These are phyloP conservation scores for Aureobasidium sp. DNA, from an alignment of 2,329 filamentous ascomycete species.

Conservation along the genomic window DNA sequence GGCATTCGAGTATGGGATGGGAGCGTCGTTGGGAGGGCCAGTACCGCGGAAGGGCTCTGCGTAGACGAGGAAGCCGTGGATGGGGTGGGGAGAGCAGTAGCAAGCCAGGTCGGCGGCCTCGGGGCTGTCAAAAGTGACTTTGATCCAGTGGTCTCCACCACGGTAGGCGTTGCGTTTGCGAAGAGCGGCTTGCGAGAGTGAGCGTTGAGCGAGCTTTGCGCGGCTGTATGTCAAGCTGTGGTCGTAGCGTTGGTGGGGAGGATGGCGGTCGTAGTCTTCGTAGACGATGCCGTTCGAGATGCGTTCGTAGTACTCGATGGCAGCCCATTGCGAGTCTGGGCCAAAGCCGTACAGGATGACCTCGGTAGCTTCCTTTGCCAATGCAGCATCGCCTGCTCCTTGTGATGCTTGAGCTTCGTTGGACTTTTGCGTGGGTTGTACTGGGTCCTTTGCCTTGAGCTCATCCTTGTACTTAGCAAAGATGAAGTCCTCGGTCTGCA, in stretches of 20 bases:
- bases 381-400: conserved; percentile 25
- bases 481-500: conserved; percentile 39
- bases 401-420: conserved; percentile 20
- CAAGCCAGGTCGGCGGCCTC: conserved; percentile 42
- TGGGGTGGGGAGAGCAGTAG: conserved; percentile 38
- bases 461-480: conserved; percentile 29
- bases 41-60: conserved; percentile 40
- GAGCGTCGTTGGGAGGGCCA: conserved; percentile 35
- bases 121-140: conserved; percentile 44
- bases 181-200: conserved; percentile 64
- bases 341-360: conserved; percentile 78
- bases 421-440: conserved; percentile 12
- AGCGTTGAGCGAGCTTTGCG: conserved; percentile 58
- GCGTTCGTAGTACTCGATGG: conserved; percentile 79
- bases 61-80: conserved; percentile 40
- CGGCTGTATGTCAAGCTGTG: conserved; percentile 65
- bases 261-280: conserved; percentile 84
- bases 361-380: conserved; percentile 57
- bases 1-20: conserved; percentile 32
- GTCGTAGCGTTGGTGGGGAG: conserved; percentile 67
- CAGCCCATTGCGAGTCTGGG: conserved; percentile 65
- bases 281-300: conserved; percentile 73
- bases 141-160: conserved; percentile 84
- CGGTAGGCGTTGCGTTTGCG: conserved; percentile 72
- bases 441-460: conserved; percentile 18